phyloP scores from a whole-genome alignment of 2,329 filamentous ascomycete genomes.

The Lithohypha guttulata region DNA sequence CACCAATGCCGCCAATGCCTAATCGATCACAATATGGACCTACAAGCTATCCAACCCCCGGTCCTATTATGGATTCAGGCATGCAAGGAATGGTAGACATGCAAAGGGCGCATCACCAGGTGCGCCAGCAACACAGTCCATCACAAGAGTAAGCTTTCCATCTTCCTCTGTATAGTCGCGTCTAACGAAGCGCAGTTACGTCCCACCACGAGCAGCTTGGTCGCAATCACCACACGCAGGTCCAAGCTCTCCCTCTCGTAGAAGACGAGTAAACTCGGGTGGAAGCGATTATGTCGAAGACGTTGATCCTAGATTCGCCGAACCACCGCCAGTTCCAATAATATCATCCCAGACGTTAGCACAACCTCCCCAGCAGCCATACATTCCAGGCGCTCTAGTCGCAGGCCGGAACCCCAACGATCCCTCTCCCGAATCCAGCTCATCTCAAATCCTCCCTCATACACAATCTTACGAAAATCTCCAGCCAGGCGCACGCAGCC shows the following conservation, averaged over 20 bases:
- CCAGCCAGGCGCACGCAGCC: constrained; percentile 55
- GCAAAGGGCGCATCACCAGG: not conserved
- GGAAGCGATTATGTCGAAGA: constrained; percentile 71
- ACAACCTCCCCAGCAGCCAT: constrained; percentile 11
- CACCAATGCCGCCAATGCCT: constrained; percentile 48
- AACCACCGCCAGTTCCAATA: constrained; percentile 24
- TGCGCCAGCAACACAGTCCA: not conserved
- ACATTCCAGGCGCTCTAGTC: constrained; percentile 28
- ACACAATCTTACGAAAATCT: constrained; percentile 50
- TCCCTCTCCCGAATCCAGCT: constrained; percentile 14
- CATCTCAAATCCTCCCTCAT: constrained; percentile 10
- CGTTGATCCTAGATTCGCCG: constrained; percentile 74
- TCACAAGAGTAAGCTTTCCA: not conserved
- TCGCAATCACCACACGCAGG: constrained; percentile 11
- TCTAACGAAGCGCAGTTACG: constrained; percentile 26
- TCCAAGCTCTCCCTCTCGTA: constrained; percentile 13
- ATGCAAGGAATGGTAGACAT: not conserved
- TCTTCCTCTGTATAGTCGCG: not conserved
- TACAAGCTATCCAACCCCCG: not conserved
- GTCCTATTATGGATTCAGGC: not conserved
- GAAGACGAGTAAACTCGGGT: constrained; percentile 21
- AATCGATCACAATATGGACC: constrained; percentile 22
- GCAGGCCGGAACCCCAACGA: constrained; percentile 23
- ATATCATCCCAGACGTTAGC: constrained; percentile 15
- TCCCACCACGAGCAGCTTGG: constrained; percentile 38